Conservation (phyloP, 139 green algal genomes). For the Microglena sp. region DNA sequence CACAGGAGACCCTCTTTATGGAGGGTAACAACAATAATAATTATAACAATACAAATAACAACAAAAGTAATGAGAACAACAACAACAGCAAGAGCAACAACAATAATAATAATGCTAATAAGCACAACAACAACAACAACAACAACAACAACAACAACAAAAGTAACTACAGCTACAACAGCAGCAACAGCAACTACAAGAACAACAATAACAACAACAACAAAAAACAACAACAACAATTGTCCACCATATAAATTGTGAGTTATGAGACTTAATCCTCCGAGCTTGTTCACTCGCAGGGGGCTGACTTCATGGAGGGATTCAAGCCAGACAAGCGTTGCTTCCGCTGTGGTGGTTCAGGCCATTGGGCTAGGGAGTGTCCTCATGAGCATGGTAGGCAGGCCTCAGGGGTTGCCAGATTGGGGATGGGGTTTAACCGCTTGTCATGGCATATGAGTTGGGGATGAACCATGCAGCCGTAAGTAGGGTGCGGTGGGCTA, state of each 20-base stretch:
- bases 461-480: no score
- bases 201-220: no score
- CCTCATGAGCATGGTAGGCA: slow-evolving; percentile 18
- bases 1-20: not conserved
- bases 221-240: no score
- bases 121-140: no score
- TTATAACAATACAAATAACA: no score
- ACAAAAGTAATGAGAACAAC: no score
- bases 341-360: slow-evolving; percentile 25
- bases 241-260: not conserved
- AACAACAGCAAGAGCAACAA: not conserved
- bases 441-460: not conserved
- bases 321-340: slow-evolving; percentile 32
- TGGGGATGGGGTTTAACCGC: slow-evolving; percentile 1
- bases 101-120: no score
- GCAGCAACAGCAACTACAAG: no score
- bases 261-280: slow-evolving; percentile 19
- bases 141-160: no score
- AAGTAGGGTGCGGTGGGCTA: no score
- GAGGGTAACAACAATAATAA: not conserved
- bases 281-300: slow-evolving; percentile 26
- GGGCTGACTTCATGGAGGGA: slow-evolving; percentile 38
- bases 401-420: no score
- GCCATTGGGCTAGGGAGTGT: slow-evolving; percentile 45
- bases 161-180: no score